A percentile compares a stretch with the other conserved stretches of the same genome.
Evolutionary conservation across 495 filamentous ascomycete species (phyloP).

Genomic region (Copromyces sp.): DNA sequence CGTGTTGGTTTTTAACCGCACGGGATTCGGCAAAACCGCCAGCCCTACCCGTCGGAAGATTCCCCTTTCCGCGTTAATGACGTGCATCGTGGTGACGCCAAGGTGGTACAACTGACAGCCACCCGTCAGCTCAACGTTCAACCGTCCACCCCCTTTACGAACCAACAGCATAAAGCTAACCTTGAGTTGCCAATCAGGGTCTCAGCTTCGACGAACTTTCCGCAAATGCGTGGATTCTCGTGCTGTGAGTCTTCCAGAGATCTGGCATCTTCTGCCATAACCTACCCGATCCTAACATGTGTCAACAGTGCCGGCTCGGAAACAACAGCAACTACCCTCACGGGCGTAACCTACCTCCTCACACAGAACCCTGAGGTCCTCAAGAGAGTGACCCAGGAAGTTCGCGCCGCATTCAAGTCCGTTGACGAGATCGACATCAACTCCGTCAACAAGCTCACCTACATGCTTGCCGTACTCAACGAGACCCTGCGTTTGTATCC

Average conservation of each 20-base stretch:
- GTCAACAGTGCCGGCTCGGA: constrained; percentile 28
- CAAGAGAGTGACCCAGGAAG: constrained; percentile 33
- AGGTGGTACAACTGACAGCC: neutral
- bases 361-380: constrained; percentile 31
- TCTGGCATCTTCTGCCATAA: neutral
- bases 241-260: neutral
- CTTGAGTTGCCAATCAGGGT: neutral
- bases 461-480: constrained; percentile 44
- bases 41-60: neutral
- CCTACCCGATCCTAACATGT: neutral
- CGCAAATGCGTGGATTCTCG: constrained; percentile 7
- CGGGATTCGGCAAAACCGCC: neutral
- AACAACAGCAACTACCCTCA: constrained; percentile 45
- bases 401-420: constrained; percentile 35
- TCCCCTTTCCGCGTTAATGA: neutral
- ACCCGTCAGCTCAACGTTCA: neutral
- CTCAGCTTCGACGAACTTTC: constrained; percentile 1
- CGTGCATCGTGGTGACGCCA: neutral
- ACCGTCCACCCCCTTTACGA: neutral
- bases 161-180: neutral
- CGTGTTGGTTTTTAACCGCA: neutral
- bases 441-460: constrained; percentile 33
- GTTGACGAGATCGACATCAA: constrained; percentile 38
- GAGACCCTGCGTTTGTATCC: constrained; percentile 49
- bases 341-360: constrained; percentile 39